Evolutionary conservation across 2,329 filamentous ascomycete species (phyloP), one percentile per base, ranked within the genome.

Genomic region (Microdochium bolleyi): DNA sequence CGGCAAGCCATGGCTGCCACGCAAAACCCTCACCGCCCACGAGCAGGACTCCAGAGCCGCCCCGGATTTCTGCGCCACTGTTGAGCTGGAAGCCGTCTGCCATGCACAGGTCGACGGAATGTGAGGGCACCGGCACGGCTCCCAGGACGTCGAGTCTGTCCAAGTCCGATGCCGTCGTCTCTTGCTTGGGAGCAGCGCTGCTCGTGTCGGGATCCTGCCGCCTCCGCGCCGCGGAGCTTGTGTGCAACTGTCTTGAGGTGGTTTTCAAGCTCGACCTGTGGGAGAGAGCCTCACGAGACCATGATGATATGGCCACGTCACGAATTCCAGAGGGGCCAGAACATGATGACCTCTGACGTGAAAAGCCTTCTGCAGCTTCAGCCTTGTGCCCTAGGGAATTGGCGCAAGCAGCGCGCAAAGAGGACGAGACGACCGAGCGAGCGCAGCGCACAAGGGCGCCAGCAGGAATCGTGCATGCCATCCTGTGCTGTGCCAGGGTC

Each of bases 1-100:
- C 60, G 69, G 72, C 69, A 55, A 80, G 70, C 90, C 92, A 96
- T 3, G 94, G 94, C 64, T 81, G 75, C 94, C 94, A 99, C 50
- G 77, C 72, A 67, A 96, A 97, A 1, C 87, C 91, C 69, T 97
- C 91, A 5, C 92, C 92, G 41, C 84, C 86, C 1, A 96, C 79
- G 4, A 99, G 77, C 56, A 99, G 66, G 24, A 91, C 80, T 0
- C 90, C 92, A 51, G 82, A 78, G 0, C 86, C 85, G 48, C 82
- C 82, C 1, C 74, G 72, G 27, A 95, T 82, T 51, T 81, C 84
- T 34, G 88, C 73, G 11, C 92, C 91, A 61, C 85, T 95, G 70
- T 94, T 88, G 48, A 99, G 76, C 58, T 87, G 83, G 68, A 99
- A 99, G 1, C 94, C 94, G 61, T 92, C 85, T 55, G 79, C 73